phyloP scores from a whole-genome alignment of 2,329 filamentous ascomycete species.

The Botrytis deweyae region DNA sequence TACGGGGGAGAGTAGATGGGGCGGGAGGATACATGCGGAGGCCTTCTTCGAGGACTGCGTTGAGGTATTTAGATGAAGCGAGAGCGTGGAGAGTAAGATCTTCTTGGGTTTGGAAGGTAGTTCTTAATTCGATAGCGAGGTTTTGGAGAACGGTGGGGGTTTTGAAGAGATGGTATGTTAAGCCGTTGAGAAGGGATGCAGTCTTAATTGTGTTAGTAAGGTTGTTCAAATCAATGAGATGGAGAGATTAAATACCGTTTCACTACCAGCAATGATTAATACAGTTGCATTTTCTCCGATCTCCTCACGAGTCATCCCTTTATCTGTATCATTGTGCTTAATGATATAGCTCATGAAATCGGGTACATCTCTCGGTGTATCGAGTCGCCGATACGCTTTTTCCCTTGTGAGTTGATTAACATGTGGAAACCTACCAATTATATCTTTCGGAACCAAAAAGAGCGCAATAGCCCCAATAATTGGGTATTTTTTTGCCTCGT shows the following conservation, averaged over 20 bases:
- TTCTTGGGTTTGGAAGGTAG: constrained; percentile 39
- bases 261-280: constrained; percentile 17
- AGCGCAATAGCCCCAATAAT: background rate
- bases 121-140: constrained; percentile 45
- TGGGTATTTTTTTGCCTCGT: background rate
- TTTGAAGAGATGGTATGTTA: constrained; percentile 53
- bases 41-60: constrained; percentile 24
- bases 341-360: constrained; percentile 21
- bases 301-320: constrained; percentile 17
- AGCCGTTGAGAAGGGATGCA: constrained; percentile 36
- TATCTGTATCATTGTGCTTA: constrained; percentile 14
- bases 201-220: constrained; percentile 35
- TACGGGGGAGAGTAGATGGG: background rate
- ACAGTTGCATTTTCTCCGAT: constrained; percentile 14
- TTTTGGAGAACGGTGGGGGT: constrained; percentile 39
- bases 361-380: background rate
- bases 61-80: constrained; percentile 20
- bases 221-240: constrained; percentile 25
- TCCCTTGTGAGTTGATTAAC: background rate
- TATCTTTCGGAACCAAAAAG: background rate
- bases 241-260: constrained; percentile 5
- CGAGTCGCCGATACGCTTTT: constrained; percentile 9
- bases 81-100: constrained; percentile 26
- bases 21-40: constrained; percentile 27
- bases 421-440: accelerated